Base-by-base conservation (phyloP, 345 rosid genomes). In the Eucalyptus virginea region DNA sequence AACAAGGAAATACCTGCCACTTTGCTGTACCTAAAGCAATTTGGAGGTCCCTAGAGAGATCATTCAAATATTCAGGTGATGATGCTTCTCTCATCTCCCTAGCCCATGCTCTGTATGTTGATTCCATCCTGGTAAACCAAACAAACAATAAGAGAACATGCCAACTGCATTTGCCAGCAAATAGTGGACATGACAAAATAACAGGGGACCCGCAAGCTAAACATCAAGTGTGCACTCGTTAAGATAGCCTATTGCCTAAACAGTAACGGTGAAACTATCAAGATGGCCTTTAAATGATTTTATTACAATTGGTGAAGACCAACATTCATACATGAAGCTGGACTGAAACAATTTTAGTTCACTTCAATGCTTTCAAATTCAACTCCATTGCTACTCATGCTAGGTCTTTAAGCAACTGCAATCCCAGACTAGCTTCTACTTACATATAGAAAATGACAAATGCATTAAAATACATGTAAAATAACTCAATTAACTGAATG, bases 21-120 rank as follows among this genome's bases (percentile, higher is more conserved):
- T 97, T 97, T 72, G 99, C 96, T 32, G 99, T 96, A 88, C 98
- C 98, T 88, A 97, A 88, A 88, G 99, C 94, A n/a, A 95, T 94
- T 90, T 96, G 98, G 21, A 97, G 96, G 88, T 97, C 98, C 87
- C 95, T 92, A 58, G 93, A 94, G 87, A 94, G 93, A 58, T 95
- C 93, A 88, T 92, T 90, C 87, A 95, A 94, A 81, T 92, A 91
- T 42, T 89, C 93, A 11, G 89, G 86, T 23, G 86, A 62, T 65
- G 89, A 92, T 87, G 92, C 92, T 89, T 92, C 92, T 89, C 92
- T 92, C 92, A 90, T 95, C 90, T 93, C 93, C 94, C 93, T 95
- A 88, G 91, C 65, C 98, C 99, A 97, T 90, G 95, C 52, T 87
- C 98, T 93, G 86, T 93, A 95, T 6, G 96, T 94, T 32, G 99